These are phyloP conservation scores for Yamagishiella unicocca DNA, from an alignment of 139 green algal species.

Conservation along the genomic window DNA sequence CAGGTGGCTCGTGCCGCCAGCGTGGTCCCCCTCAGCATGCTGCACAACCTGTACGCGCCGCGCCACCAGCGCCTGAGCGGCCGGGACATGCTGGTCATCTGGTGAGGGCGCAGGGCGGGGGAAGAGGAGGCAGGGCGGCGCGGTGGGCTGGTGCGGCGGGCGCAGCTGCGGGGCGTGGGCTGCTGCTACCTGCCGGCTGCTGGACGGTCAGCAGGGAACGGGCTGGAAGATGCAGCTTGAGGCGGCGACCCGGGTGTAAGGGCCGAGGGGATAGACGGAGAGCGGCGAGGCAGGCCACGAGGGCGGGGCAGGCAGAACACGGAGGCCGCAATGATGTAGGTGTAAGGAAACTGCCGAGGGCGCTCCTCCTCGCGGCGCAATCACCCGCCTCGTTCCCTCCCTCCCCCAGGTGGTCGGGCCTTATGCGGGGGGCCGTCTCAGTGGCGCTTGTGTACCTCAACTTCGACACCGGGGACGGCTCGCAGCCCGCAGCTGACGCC, in stretches of 20 bases:
- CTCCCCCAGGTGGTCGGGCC: slow-evolving; percentile 73
- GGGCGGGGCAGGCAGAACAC: no score
- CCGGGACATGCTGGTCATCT: slow-evolving; percentile 79
- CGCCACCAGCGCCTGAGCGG: slow-evolving; percentile 57
- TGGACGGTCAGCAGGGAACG: no score
- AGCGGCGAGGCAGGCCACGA: no score
- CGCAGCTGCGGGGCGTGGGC: neutral
- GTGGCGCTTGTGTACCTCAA: slow-evolving; percentile 88
- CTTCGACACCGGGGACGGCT: slow-evolving; percentile 61
- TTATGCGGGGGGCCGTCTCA: slow-evolving; percentile 84
- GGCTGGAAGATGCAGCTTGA: no score
- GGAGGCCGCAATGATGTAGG: no score
- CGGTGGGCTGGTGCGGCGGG: neutral
- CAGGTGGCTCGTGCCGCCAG: slow-evolving; percentile 60
- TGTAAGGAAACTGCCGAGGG: no score
- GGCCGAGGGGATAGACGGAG: no score
- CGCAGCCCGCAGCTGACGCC: neutral
- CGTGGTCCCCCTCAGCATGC: slow-evolving; percentile 62
- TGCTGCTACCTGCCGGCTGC: no score
- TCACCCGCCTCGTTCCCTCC: no score
- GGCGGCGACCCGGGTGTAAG: no score
- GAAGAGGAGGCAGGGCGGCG: neutral
- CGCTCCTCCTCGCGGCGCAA: no score
- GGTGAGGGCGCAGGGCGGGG: slow-evolving; percentile 61
- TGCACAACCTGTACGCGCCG: slow-evolving; percentile 47